Conservation (phyloP, 768 basidiomycete species). For the Amanita muscaria region DNA sequence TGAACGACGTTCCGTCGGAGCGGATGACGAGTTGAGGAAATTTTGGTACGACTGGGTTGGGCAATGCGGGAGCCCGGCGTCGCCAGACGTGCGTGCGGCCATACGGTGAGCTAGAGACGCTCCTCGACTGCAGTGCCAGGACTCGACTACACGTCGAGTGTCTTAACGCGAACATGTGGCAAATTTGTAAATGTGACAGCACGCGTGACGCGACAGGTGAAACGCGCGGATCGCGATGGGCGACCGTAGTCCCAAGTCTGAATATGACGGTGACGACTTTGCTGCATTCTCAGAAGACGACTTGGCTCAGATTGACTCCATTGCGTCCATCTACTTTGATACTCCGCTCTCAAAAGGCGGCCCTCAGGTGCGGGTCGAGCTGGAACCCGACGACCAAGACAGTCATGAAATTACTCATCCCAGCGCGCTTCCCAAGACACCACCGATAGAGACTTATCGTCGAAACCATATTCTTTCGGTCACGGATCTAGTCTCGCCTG, state of each 20-base stretch:
- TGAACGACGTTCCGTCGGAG: constrained; percentile 83
- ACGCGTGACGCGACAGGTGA: constrained; percentile 14
- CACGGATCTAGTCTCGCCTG: constrained; percentile 50
- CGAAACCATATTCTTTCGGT: constrained; percentile 42
- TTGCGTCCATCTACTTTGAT: constrained; percentile 15
- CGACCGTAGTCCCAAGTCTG: constrained; percentile 10
- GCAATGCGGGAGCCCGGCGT: constrained; percentile 55
- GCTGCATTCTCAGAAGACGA: constrained; percentile 53
- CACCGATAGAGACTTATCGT: constrained; percentile 38
- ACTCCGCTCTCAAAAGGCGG: constrained; percentile 9
- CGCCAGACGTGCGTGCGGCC: constrained; percentile 81
- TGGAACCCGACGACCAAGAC: constrained; percentile 15
- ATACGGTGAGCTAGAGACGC: constrained; percentile 73
- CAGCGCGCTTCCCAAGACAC: background rate
- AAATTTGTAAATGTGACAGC: too few species aligned
- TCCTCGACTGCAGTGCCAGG: too few species aligned
- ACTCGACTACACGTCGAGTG: too few species aligned
- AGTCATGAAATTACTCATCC: background rate
- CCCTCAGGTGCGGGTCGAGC: constrained; percentile 29
- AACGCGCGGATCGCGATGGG: too few species aligned
- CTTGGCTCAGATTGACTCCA: constrained; percentile 39
- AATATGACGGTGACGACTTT: constrained; percentile 41
- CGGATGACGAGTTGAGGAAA: constrained; percentile 82
- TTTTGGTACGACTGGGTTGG: constrained; percentile 77
- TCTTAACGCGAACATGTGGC: too few species aligned